Evolutionary conservation across 257 asterid genomes (phyloP).

Genomic region (Nicotiana tomentosiformis): DNA sequence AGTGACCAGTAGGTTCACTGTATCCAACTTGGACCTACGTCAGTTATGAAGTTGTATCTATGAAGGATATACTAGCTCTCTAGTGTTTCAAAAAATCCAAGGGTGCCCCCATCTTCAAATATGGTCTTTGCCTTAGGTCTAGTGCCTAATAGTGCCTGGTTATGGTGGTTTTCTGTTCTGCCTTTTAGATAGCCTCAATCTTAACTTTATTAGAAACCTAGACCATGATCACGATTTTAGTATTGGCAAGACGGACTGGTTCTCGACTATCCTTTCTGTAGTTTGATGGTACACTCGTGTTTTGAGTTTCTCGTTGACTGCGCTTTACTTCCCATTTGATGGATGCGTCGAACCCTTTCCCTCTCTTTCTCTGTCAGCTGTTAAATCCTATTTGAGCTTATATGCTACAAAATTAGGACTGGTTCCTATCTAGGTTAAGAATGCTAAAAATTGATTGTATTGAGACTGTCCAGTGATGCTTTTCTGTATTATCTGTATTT

Average conservation of each 20-base stretch:
- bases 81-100: background rate
- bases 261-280: background rate
- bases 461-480: background rate
- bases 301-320: background rate
- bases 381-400: background rate
- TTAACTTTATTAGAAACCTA: background rate
- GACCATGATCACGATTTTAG: background rate
- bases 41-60: background rate
- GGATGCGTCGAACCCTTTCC: background rate
- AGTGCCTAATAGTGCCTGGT: background rate
- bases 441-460: background rate
- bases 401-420: background rate
- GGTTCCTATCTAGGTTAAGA: background rate
- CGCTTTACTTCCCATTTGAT: slow-evolving; percentile 2
- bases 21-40: background rate
- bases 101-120: background rate
- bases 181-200: background rate
- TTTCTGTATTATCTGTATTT: background rate
- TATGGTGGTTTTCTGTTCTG: background rate
- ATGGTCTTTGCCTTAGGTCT: background rate
- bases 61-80: background rate
- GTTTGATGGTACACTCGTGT: background rate
- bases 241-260: background rate
- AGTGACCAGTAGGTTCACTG: background rate
- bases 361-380: background rate